phyloP scores from a whole-genome alignment of 2,329 filamentous ascomycete genomes.

The Botrytis medusae region DNA sequence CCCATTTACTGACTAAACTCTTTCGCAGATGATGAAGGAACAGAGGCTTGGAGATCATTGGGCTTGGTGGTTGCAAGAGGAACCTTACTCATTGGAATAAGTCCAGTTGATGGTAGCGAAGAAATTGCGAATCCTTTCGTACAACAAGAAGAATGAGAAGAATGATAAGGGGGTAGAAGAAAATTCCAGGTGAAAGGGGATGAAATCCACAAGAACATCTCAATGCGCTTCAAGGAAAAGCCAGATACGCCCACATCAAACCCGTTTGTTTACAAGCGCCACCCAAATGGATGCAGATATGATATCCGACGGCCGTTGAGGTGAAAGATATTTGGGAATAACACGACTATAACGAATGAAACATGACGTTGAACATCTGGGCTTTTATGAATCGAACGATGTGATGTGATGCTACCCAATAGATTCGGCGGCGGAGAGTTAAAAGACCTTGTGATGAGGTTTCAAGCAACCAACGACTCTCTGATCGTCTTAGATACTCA shows the following conservation, averaged over 20 bases:
- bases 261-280: neutral
- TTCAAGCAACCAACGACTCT: neutral
- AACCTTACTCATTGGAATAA: slow-evolving; percentile 88
- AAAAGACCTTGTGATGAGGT: neutral
- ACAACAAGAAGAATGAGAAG: slow-evolving; percentile 62
- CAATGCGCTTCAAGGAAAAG: neutral
- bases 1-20: slow-evolving; percentile 2
- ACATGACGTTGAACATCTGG: neutral
- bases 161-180: neutral
- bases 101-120: slow-evolving; percentile 90
- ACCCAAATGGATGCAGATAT: neutral
- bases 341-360: neutral
- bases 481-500: neutral
- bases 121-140: slow-evolving; percentile 93
- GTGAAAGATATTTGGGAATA: neutral
- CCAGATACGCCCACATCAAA: neutral
- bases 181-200: neutral
- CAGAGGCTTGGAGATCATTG: slow-evolving; percentile 67
- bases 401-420: neutral
- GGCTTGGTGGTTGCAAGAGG: slow-evolving; percentile 84
- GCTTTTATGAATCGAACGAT: neutral
- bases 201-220: neutral
- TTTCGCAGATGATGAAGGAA: slow-evolving; percentile 81
- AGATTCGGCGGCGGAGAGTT: neutral
- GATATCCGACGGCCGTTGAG: neutral